Evolutionary conservation across 2,329 filamentous ascomycete species (phyloP).

Genomic region (Verticillium dahliae): DNA sequence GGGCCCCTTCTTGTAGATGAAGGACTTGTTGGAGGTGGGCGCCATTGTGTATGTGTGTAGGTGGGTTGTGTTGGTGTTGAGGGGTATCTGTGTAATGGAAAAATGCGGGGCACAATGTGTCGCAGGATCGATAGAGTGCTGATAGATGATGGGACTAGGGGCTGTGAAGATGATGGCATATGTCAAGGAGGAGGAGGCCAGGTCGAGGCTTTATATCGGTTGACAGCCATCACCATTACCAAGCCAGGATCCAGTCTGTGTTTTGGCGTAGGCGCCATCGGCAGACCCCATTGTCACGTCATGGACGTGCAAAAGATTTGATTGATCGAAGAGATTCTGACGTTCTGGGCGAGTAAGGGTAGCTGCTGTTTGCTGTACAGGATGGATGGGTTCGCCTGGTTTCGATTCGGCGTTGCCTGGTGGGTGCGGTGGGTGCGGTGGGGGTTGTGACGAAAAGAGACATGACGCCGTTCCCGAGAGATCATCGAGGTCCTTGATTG

Average conservation of each 20-base stretch:
- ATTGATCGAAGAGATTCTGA: neutral
- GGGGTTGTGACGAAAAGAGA: neutral
- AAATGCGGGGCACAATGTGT: neutral
- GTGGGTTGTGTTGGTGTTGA: neutral
- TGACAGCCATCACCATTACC: neutral
- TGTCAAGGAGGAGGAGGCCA: neutral
- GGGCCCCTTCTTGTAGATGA: conserved; percentile 68
- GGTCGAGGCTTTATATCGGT: neutral
- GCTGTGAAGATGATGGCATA: neutral
- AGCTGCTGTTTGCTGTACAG: neutral
- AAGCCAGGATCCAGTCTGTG: neutral
- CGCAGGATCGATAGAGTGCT: neutral
- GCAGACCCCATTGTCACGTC: neutral
- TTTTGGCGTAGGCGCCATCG: neutral
- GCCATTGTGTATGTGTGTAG: conserved; percentile 20
- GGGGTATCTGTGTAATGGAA: neutral
- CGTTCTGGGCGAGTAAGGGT: neutral
- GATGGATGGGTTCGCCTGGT: neutral
- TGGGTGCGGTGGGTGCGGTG: neutral
- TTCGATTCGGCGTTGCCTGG: neutral
- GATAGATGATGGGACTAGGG: neutral
- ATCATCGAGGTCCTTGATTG: neutral
- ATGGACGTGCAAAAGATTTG: neutral
- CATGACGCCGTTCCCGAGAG: neutral
- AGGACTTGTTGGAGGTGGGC: conserved; percentile 60